Percentiles rank a stretch among this genome's conserved stretches.
These are phyloP conservation scores for Apiotrichum laibachii DNA, from an alignment of 1,284 basidiomycete species.

Conservation along the genomic window DNA sequence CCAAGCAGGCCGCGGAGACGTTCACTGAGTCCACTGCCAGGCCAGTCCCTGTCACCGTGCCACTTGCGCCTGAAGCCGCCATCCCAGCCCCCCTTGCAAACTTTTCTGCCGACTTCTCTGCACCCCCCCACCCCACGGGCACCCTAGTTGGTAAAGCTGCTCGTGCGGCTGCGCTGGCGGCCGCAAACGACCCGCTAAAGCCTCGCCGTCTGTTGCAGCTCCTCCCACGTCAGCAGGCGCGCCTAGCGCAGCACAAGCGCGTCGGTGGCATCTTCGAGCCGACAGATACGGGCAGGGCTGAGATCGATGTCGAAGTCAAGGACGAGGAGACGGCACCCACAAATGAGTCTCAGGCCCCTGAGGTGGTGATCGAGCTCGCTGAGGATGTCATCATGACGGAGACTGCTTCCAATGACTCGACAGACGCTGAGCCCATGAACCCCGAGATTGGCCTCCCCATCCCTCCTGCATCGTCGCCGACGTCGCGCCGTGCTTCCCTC, in stretches of 20 bases:
- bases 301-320: background rate
- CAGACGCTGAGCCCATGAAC: background rate
- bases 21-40: too few relatives aligned
- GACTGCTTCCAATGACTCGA: background rate
- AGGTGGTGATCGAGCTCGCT: background rate
- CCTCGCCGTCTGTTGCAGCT: constrained; percentile 9
- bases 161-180: constrained; percentile 8
- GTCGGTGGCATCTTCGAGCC: background rate
- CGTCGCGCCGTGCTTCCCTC: background rate
- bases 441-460: constrained; percentile 3
- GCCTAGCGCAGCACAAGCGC: constrained; percentile 2
- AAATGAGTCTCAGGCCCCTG: background rate
- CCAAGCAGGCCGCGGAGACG: too few relatives aligned
- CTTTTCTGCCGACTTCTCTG: background rate
- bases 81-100: background rate
- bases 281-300: background rate
- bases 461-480: background rate
- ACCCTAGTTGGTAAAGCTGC: background rate
- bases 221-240: constrained; percentile 1
- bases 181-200: constrained; percentile 11
- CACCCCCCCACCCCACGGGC: background rate
- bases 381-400: background rate
- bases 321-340: background rate
- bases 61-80: background rate
- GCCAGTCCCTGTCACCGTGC: background rate